phyloP scores from a whole-genome alignment of 805 yeast genomes.

The Priceomyces haplophilus region DNA sequence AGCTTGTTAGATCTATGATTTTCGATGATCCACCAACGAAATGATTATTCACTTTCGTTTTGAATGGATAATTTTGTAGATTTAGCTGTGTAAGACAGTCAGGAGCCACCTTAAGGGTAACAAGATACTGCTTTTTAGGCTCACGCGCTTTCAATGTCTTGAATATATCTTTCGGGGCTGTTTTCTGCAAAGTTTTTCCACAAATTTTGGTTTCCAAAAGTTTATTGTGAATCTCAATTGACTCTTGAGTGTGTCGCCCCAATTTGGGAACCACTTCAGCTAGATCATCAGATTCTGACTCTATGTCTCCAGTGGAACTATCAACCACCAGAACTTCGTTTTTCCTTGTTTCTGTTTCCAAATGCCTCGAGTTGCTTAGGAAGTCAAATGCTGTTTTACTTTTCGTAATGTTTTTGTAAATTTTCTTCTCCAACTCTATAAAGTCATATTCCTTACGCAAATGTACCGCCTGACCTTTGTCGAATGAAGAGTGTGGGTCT shows the following conservation, averaged over 20 bases:
- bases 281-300: constrained; percentile 1
- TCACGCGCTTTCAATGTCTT: constrained; percentile 42
- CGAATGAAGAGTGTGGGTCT: neutral
- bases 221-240: neutral
- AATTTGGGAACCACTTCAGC: constrained; percentile 3
- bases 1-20: neutral
- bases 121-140: constrained; percentile 6
- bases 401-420: constrained; percentile 14
- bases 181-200: constrained; percentile 15
- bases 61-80: constrained; percentile 26
- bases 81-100: constrained; percentile 24
- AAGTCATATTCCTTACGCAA: constrained; percentile 17
- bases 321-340: neutral
- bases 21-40: neutral
- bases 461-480: constrained; percentile 10
- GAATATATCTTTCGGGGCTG: constrained; percentile 43
- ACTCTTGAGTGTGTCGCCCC: neutral
- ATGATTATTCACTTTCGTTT: constrained; percentile 22
- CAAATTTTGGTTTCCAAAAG: constrained; percentile 21
- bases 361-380: constrained; percentile 6
- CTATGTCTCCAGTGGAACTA: neutral
- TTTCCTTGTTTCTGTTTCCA: neutral
- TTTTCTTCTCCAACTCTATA: constrained; percentile 21
- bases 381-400: constrained; percentile 20
- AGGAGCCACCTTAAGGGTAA: constrained; percentile 25